These are phyloP conservation scores for Grammothele lineata DNA, from an alignment of 768 basidiomycete species.

Conservation along the genomic window DNA sequence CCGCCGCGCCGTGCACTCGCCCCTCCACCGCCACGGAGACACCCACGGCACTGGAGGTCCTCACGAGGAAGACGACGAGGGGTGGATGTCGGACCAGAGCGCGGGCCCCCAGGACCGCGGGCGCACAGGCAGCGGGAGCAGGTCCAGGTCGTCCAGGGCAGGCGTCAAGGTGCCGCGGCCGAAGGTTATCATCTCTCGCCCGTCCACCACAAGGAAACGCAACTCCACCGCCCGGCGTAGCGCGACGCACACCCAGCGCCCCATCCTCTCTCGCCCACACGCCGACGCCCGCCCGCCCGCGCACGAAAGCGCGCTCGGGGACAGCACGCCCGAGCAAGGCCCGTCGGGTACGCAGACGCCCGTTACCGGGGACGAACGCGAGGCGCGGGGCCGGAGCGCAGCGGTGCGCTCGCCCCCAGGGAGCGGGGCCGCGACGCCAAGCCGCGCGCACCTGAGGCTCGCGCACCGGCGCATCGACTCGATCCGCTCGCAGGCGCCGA, in stretches of 20 bases:
- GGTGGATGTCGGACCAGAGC: conserved; percentile 59
- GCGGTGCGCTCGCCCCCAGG: conserved; percentile 5
- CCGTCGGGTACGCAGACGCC: conserved; percentile 11
- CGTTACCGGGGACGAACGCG: conserved; percentile 3
- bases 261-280: conserved; percentile 15
- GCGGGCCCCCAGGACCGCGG: conserved; percentile 17
- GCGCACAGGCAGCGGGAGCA: conserved; percentile 1
- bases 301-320: conserved; percentile 7
- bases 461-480: conserved; percentile 28
- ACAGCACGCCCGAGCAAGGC: neutral
- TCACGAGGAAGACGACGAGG: conserved; percentile 43
- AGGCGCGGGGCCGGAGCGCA: conserved; percentile 18
- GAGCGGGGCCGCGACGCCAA: conserved; percentile 2
- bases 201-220: conserved; percentile 9
- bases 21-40: too few relatives aligned
- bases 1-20: conserved; percentile 1
- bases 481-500: conserved; percentile 19
- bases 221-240: conserved; percentile 7
- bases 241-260: too few relatives aligned
- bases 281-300: conserved; percentile 1
- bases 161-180: conserved; percentile 18
- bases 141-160: conserved; percentile 8
- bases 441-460: conserved; percentile 9
- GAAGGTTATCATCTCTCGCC: conserved; percentile 10
- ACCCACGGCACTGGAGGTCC: neutral